Evolutionary conservation across 2,329 filamentous ascomycete genomes (phyloP).

Genomic region (Cordyceps militaris): DNA sequence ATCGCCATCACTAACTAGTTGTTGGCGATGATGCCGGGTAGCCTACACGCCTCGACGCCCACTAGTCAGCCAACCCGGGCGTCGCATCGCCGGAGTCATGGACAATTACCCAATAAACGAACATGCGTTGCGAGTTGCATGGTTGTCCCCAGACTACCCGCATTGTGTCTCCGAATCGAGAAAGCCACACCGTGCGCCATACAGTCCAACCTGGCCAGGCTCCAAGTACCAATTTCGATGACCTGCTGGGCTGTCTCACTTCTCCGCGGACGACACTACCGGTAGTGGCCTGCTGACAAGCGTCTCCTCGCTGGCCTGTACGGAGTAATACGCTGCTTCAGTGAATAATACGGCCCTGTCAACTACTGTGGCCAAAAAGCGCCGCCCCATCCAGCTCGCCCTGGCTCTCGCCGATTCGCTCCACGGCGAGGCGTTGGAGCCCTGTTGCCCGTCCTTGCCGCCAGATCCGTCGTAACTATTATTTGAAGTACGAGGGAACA

Average conservation of each 20-base stretch:
- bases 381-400: conserved; percentile 5
- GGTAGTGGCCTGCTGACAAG: background rate
- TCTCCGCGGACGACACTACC: conserved; percentile 3
- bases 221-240: conserved; percentile 1
- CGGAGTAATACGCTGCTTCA: too few species aligned
- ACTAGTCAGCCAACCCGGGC: background rate
- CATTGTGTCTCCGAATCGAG: conserved; percentile 11
- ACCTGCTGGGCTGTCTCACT: conserved; percentile 1
- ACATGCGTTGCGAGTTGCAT: conserved; percentile 12
- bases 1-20: background rate
- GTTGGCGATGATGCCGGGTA: background rate
- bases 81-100: background rate
- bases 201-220: conserved; percentile 2
- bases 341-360: too few species aligned
- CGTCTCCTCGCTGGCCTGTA: background rate
- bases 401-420: conserved; percentile 6
- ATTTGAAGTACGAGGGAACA: conserved; percentile 1
- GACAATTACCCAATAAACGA: conserved; percentile 10
- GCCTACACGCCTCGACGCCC: background rate
- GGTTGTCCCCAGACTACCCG: conserved; percentile 7
- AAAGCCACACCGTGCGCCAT: conserved; percentile 10
- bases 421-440: background rate
- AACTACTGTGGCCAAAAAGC: background rate
- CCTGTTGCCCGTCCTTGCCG: conserved; percentile 2
- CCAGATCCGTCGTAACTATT: conserved; percentile 7